Evolutionary conservation across 106 monocot species (phyloP).

Genomic region (Dendrobium catenatum): DNA sequence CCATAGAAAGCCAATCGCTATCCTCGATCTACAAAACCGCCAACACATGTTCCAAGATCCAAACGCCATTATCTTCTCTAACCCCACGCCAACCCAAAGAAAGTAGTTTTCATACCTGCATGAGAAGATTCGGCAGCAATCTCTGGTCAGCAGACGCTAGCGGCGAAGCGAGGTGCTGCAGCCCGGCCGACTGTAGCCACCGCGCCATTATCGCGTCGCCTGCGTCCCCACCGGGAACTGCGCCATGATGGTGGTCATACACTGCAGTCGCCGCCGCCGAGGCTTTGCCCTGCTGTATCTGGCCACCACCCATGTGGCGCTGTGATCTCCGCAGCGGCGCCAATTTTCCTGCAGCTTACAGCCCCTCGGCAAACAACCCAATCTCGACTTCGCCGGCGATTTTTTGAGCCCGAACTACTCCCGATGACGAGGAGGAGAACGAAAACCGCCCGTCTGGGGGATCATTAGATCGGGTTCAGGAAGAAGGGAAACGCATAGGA

Average conservation of each 20-base stretch:
- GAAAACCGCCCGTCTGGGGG: neutral
- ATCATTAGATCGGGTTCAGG: neutral
- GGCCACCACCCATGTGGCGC: constrained; percentile 54
- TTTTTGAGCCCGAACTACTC: neutral
- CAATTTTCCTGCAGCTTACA: constrained; percentile 27
- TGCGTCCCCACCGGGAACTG: constrained; percentile 19
- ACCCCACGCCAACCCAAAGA: neutral
- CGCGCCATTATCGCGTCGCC: constrained; percentile 71
- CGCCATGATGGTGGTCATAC: constrained; percentile 30
- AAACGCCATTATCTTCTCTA: neutral
- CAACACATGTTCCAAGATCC: neutral
- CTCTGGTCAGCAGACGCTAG: constrained; percentile 48
- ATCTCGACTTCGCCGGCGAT: neutral
- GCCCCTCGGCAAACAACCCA: neutral
- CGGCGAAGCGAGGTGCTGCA: constrained; percentile 82
- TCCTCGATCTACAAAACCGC: neutral
- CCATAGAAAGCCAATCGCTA: neutral
- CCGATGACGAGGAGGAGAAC: too few relatives aligned
- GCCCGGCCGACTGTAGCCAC: constrained; percentile 86
- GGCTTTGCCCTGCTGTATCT: constrained; percentile 49
- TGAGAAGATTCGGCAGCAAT: constrained; percentile 39
- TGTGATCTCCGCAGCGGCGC: constrained; percentile 67
- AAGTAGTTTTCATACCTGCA: constrained; percentile 39
- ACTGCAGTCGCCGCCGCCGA: constrained; percentile 29
- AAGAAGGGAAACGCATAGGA: neutral